phyloP scores from a whole-genome alignment of 345 rosid species.

The Brassica napus region Da-Ae NC_063435.1:1181001-1181500 shows the following conservation, averaged over 20 bases:
- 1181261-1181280: neutral
- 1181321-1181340: neutral
- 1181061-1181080: too few species aligned
- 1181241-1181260: constrained; percentile 5
- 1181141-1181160: too few species aligned
- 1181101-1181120: too few species aligned
- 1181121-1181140: neutral
- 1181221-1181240: neutral
- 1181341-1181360: constrained; percentile 36
- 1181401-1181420: constrained; percentile 44
- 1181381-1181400: constrained; percentile 30
- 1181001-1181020: too few species aligned
- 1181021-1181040: too few species aligned
- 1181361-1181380: constrained; percentile 20
- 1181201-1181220: neutral
- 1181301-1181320: neutral
- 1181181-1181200: neutral
- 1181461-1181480: constrained; percentile 25
- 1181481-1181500: constrained; percentile 32
- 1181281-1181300: constrained; percentile 8
- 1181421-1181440: constrained; percentile 43
- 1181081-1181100: too few species aligned
- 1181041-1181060: too few species aligned
- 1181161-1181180: neutral
- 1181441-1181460: constrained; percentile 41